These are phyloP conservation scores for Laguncularia racemosa DNA, from an alignment of 345 rosid genomes.

Conservation along the genomic window DNA sequence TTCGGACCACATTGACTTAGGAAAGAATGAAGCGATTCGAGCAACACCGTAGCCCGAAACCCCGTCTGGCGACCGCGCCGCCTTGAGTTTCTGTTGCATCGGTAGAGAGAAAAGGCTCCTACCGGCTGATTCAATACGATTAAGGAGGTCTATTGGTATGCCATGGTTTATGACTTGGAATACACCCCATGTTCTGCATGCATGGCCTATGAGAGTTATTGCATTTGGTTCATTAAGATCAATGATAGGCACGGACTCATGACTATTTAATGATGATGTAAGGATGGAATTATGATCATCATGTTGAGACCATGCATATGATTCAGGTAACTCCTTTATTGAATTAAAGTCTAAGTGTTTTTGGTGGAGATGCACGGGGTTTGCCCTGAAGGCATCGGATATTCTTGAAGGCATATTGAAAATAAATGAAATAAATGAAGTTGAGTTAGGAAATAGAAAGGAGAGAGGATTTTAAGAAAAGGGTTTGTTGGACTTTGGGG, in stretches of 20 bases:
- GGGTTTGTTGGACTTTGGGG: not conserved
- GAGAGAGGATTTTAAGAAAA: not conserved
- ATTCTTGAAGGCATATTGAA: slow-evolving; percentile 53
- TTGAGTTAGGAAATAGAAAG: not conserved
- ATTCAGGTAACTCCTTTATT: slow-evolving; percentile 65
- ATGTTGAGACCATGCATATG: slow-evolving; percentile 51
- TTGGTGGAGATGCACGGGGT: slow-evolving; percentile 45
- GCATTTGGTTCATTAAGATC: slow-evolving; percentile 37
- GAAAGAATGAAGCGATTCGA: slow-evolving; percentile 47
- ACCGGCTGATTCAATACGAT: slow-evolving; percentile 26
- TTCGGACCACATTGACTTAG: slow-evolving; percentile 76
- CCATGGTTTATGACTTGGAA: slow-evolving; percentile 74
- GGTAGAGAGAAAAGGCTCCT: slow-evolving; percentile 56
- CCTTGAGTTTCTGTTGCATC: slow-evolving; percentile 40
- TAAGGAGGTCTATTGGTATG: slow-evolving; percentile 34
- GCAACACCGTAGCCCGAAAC: slow-evolving; percentile 58
- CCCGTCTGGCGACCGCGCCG: slow-evolving; percentile 40
- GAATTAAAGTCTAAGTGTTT: slow-evolving; percentile 51
- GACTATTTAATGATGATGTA: slow-evolving; percentile 5
- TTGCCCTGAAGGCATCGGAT: slow-evolving; percentile 45
- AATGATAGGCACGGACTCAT: slow-evolving; percentile 34
- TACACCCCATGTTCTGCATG: slow-evolving; percentile 68
- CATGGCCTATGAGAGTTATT: slow-evolving; percentile 28
- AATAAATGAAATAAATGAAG: not conserved
- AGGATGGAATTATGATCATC: slow-evolving; percentile 23